Evolutionary conservation across 2,329 filamentous ascomycete genomes (phyloP).

Genomic region (Hirsutella thompsonii): DNA sequence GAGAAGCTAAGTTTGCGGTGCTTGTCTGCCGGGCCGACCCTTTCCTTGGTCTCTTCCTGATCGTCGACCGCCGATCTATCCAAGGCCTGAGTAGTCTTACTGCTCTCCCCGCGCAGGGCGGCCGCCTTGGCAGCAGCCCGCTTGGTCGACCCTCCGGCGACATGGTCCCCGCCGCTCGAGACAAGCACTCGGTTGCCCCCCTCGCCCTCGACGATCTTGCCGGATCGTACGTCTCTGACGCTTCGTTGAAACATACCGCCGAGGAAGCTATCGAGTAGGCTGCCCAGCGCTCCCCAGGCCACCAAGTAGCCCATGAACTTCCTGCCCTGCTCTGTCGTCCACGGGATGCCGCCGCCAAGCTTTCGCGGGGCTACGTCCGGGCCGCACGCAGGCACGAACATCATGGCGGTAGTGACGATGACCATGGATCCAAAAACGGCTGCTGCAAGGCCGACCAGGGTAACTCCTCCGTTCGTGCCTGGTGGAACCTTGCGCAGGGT

Average conservation of each 20-base stretch:
- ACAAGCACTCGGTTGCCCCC: slow-evolving; percentile 52
- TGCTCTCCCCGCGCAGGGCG: slow-evolving; percentile 29
- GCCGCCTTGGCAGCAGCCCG: slow-evolving; percentile 26
- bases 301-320: slow-evolving; percentile 46
- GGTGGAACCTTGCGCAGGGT: slow-evolving; percentile 66
- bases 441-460: slow-evolving; percentile 56
- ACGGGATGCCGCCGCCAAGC: slow-evolving; percentile 31
- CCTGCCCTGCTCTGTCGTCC: slow-evolving; percentile 32
- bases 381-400: slow-evolving; percentile 58
- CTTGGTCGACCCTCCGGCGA: slow-evolving; percentile 14
- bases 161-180: slow-evolving; percentile 16
- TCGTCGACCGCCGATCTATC: slow-evolving; percentile 19
- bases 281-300: slow-evolving; percentile 64
- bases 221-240: slow-evolving; percentile 69
- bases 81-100: slow-evolving; percentile 26
- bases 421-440: slow-evolving; percentile 64
- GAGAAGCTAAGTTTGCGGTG: slow-evolving; percentile 39
- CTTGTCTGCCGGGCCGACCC: slow-evolving; percentile 21
- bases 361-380: slow-evolving; percentile 19
- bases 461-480: slow-evolving; percentile 91
- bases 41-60: slow-evolving; percentile 15
- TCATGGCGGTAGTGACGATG: slow-evolving; percentile 49
- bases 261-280: slow-evolving; percentile 74
- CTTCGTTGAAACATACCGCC: slow-evolving; percentile 77
- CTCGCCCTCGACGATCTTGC: slow-evolving; percentile 80